Evolutionary conservation across 306 rosid genomes (phyloP).

Genomic region (Vigna unguiculata): DNA sequence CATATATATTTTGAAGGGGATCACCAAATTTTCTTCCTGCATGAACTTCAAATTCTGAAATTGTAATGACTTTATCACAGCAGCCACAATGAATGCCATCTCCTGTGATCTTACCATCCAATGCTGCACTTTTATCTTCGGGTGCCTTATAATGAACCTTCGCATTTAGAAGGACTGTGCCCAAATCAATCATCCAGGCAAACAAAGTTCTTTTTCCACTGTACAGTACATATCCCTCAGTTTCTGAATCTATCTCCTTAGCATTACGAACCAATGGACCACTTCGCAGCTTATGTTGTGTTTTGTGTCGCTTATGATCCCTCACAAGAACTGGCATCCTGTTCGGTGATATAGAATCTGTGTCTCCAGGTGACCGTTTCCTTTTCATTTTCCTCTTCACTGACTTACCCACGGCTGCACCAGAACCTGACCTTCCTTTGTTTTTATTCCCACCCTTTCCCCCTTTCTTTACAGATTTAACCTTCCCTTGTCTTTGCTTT

Average conservation of each 20-base stretch:
- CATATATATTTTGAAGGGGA: conserved; percentile 66
- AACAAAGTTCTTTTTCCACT: conserved; percentile 83
- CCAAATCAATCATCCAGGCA: conserved; percentile 92
- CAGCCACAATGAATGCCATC: conserved; percentile 91
- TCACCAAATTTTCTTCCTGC: conserved; percentile 65
- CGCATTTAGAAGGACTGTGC: conserved; percentile 65
- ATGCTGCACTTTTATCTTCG: conserved; percentile 45
- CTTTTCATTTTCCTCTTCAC: conserved; percentile 55
- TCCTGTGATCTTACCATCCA: conserved; percentile 73
- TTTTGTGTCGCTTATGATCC: conserved; percentile 59
- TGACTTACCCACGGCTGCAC: conserved; percentile 48
- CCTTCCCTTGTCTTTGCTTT: conserved; percentile 44
- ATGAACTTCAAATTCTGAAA: conserved; percentile 75
- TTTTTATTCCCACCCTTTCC: conserved; percentile 42
- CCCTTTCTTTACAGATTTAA: conserved; percentile 37
- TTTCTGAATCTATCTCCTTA: conserved; percentile 67
- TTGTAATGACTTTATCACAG: conserved; percentile 64
- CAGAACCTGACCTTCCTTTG: conserved; percentile 51
- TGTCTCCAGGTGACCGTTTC: conserved; percentile 45
- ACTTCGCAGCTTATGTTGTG: conserved; percentile 61
- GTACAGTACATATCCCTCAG: conserved; percentile 76
- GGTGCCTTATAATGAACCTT: conserved; percentile 69
- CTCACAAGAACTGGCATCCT: conserved; percentile 44
- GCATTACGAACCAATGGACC: conserved; percentile 75
- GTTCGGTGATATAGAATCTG: conserved; percentile 40